These are phyloP conservation scores for Wickerhamia fluorescens DNA, from an alignment of 805 yeast species.

Conservation along the genomic window DNA sequence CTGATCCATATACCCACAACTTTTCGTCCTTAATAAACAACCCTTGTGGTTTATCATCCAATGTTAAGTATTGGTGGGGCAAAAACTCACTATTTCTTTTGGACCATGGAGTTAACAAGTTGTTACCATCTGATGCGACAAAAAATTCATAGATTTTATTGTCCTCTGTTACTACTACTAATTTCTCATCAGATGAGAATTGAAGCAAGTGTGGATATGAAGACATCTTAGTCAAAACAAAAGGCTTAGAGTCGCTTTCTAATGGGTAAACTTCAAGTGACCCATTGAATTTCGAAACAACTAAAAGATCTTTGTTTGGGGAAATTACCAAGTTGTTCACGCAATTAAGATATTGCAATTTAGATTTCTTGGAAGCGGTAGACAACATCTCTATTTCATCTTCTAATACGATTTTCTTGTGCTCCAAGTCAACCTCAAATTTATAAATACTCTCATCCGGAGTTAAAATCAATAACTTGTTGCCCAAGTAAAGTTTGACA, in stretches of 20 bases:
- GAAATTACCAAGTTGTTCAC: slow-evolving; percentile 49
- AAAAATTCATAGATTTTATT: slow-evolving; percentile 70
- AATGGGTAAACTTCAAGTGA: slow-evolving; percentile 46
- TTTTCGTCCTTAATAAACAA: slow-evolving; percentile 46
- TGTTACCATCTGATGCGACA: slow-evolving; percentile 13
- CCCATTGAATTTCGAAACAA: slow-evolving; percentile 60
- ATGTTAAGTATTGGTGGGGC: slow-evolving; percentile 54
- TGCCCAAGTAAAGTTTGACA: slow-evolving; percentile 39
- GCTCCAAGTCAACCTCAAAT: slow-evolving; percentile 29
- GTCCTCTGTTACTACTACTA: slow-evolving; percentile 65
- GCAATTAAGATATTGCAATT: slow-evolving; percentile 40
- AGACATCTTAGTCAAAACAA: slow-evolving; percentile 51
- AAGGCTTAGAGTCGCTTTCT: slow-evolving; percentile 13
- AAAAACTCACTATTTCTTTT: slow-evolving; percentile 64
- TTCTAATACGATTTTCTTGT: slow-evolving; percentile 22
- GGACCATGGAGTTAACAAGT: slow-evolving; percentile 69
- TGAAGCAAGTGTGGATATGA: slow-evolving; percentile 53
- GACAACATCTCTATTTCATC: slow-evolving; percentile 34
- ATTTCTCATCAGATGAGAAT: slow-evolving; percentile 45
- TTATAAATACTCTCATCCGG: slow-evolving; percentile 55
- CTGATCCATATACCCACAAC: slow-evolving; percentile 83
- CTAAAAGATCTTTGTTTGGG: slow-evolving; percentile 38
- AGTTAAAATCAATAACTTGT: slow-evolving; percentile 45
- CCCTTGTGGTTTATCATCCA: slow-evolving; percentile 68
- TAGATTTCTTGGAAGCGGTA: slow-evolving; percentile 10